Conservation (phyloP, 129 eudicot genomes). For the Pulicaria dysenterica region DNA sequence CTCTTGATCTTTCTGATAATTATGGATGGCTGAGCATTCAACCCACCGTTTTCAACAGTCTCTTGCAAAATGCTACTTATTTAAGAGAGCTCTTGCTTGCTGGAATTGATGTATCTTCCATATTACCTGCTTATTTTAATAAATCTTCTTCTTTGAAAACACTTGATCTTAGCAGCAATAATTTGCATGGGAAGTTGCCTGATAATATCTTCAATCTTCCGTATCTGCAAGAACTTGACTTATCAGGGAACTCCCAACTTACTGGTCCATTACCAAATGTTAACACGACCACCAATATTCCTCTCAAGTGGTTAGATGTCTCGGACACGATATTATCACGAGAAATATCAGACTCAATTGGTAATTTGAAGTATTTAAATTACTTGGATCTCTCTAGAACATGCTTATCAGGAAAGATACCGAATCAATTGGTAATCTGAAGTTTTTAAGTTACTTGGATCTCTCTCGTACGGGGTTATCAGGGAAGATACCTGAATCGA, state of each 20-base stretch:
- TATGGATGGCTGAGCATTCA: too few relatives aligned
- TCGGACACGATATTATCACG: constrained; percentile 9
- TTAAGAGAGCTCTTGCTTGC: too few relatives aligned
- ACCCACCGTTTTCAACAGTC: too few relatives aligned
- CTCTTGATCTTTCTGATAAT: too few relatives aligned
- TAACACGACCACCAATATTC: constrained; percentile 9
- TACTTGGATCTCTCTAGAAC: constrained; percentile 21
- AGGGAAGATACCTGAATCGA: constrained; percentile 31
- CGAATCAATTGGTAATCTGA: constrained; percentile 32
- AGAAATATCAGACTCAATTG: constrained; percentile 34
- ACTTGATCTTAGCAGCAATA: too few relatives aligned
- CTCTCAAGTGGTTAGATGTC: constrained; percentile 29
- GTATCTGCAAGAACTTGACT: too few relatives aligned
- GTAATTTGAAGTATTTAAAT: constrained; percentile 19
- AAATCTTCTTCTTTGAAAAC: too few relatives aligned
- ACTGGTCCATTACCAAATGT: constrained; percentile 24
- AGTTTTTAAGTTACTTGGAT: constrained; percentile 21
- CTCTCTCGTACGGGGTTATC: constrained; percentile 10
- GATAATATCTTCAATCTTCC: too few relatives aligned
- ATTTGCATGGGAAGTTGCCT: too few relatives aligned
- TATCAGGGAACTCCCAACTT: not conserved
- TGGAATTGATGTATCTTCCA: too few relatives aligned
- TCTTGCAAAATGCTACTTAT: too few relatives aligned
- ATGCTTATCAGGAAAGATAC: constrained; percentile 29
- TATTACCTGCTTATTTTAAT: too few relatives aligned